phyloP scores from a whole-genome alignment of 768 basidiomycete genomes.

The Hypholoma fasciculare region DNA sequence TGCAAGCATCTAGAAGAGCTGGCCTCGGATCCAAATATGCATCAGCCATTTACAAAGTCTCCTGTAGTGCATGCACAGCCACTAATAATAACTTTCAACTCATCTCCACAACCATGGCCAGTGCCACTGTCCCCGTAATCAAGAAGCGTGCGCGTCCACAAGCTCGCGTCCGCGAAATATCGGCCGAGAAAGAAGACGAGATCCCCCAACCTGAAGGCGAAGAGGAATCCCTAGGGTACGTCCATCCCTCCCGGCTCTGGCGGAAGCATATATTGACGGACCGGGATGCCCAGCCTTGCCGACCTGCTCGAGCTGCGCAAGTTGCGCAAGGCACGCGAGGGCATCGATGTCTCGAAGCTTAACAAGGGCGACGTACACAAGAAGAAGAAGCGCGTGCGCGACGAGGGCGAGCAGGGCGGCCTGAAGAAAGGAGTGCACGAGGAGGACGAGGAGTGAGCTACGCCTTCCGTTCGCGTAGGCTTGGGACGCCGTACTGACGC shows the following conservation, averaged over 20 bases:
- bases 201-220: slow-evolving; percentile 36
- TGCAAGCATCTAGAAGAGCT: neutral
- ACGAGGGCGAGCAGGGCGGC: slow-evolving; percentile 54
- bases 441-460: slow-evolving; percentile 65
- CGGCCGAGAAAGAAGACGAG: slow-evolving; percentile 39
- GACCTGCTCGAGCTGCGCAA: slow-evolving; percentile 86
- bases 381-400: slow-evolving; percentile 57
- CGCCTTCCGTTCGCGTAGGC: neutral
- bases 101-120: neutral
- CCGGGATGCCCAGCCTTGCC: slow-evolving; percentile 50
- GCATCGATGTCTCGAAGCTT: slow-evolving; percentile 84
- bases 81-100: neutral
- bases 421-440: slow-evolving; percentile 48
- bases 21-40: neutral
- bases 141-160: slow-evolving; percentile 75
- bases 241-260: slow-evolving; percentile 7
- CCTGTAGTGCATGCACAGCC: neutral
- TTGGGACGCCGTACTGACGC: neutral
- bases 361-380: slow-evolving; percentile 82
- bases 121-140: slow-evolving; percentile 46
- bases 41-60: neutral
- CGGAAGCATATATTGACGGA: too few species aligned
- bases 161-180: slow-evolving; percentile 52
- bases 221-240: slow-evolving; percentile 55
- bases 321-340: slow-evolving; percentile 68